phyloP scores from a whole-genome alignment of 805 yeast species.

The Yamadazyma endophytica region DNA sequence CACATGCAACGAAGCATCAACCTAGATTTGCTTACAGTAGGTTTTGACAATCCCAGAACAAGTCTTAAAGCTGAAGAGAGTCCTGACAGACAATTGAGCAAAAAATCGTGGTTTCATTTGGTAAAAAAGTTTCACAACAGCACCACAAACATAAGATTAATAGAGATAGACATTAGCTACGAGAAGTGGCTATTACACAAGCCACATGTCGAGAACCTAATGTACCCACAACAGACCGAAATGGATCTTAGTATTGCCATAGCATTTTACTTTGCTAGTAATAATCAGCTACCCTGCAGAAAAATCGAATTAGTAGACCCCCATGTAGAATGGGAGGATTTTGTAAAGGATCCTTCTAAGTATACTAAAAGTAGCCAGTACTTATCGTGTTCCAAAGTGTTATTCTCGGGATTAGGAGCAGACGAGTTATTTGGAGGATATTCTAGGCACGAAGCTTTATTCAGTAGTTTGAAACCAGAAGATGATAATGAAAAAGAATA shows the following conservation, averaged over 20 bases:
- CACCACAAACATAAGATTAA: conserved; percentile 42
- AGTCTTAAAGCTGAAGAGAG: conserved; percentile 56
- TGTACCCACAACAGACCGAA: conserved; percentile 82
- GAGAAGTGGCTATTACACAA: conserved; percentile 54
- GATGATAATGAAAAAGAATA: conserved; percentile 19
- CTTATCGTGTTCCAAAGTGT: conserved; percentile 56
- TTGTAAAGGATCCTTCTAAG: conserved; percentile 7
- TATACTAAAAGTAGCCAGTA: conserved; percentile 21
- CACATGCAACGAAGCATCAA: conserved; percentile 5
- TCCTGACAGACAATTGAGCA: conserved; percentile 80
- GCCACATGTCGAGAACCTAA: conserved; percentile 54
- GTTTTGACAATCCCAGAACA: conserved; percentile 86
- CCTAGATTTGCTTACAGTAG: conserved; percentile 88
- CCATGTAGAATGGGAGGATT: conserved; percentile 15
- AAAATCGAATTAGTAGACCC: conserved; percentile 11
- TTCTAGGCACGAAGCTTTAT: conserved; percentile 67
- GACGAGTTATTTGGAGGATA: conserved; percentile 97
- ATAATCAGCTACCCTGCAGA: conserved; percentile 31
- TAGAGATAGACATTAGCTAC: conserved; percentile 73
- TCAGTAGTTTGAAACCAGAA: conserved; percentile 21
- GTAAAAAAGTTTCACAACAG: conserved; percentile 34
- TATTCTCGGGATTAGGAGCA: conserved; percentile 93
- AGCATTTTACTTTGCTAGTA: conserved; percentile 90
- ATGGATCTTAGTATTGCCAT: conserved; percentile 96
- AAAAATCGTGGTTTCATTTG: conserved; percentile 55